phyloP scores from a whole-genome alignment of 2,329 filamentous ascomycete species.

The Simplicillium sp. region DNA sequence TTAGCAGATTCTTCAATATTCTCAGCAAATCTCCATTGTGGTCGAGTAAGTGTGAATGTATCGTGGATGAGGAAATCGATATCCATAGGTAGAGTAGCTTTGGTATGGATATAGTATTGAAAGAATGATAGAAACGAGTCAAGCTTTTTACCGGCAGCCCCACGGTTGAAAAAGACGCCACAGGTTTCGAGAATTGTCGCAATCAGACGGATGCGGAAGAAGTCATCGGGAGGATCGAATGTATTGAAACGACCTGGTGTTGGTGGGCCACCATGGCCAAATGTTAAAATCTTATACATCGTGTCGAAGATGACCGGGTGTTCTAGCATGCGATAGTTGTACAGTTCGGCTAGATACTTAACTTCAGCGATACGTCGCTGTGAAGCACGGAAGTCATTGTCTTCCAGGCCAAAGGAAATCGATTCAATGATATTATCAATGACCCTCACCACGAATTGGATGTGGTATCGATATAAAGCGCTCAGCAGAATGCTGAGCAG shows the following conservation, averaged over 20 bases:
- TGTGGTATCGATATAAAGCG: conserved; percentile 84
- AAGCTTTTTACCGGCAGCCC: conserved; percentile 88
- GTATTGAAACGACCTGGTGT: conserved; percentile 66
- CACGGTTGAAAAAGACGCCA: conserved; percentile 91
- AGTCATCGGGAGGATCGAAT: conserved; percentile 86
- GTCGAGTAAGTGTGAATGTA: conserved; percentile 73
- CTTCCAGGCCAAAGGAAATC: conserved; percentile 78
- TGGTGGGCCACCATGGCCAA: conserved; percentile 82
- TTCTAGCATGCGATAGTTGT: conserved; percentile 96
- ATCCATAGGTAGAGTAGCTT: conserved; percentile 87
- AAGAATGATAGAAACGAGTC: conserved; percentile 97
- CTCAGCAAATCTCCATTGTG: conserved; percentile 83
- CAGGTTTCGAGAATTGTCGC: conserved; percentile 89
- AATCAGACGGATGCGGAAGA: conserved; percentile 86
- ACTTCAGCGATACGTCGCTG: conserved; percentile 91
- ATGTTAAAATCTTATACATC: conserved; percentile 88
- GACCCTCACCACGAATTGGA: conserved; percentile 80
- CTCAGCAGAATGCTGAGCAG: conserved; percentile 83
- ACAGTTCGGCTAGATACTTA: conserved; percentile 92
- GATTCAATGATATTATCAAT: conserved; percentile 89
- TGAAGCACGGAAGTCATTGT: conserved; percentile 96
- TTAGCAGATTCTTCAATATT: conserved; percentile 75
- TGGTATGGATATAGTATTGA: conserved; percentile 91
- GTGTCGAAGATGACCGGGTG: conserved; percentile 92
- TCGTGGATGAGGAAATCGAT: conserved; percentile 96